Percentiles rank a stretch among this genome's conserved stretches.
Conservation (phyloP, 1,139 yeast genomes). For the Scheffersomyces illinoinensis region DNA sequence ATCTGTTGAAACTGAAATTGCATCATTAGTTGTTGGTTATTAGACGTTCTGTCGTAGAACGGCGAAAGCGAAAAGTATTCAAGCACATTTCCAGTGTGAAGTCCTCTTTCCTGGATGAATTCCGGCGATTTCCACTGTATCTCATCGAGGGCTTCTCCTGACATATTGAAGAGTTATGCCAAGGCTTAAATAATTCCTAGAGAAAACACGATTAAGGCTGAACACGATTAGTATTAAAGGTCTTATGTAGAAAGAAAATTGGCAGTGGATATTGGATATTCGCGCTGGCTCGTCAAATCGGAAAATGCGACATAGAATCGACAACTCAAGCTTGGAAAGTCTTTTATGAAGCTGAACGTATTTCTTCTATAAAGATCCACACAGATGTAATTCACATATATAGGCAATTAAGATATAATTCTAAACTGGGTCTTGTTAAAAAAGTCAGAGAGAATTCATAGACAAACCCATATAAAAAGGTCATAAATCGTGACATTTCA, state of each 20-base stretch:
- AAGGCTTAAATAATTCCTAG: too few relatives aligned
- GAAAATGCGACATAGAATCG: not conserved
- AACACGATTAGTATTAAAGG: too few relatives aligned
- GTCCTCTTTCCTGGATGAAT: conserved; percentile 88
- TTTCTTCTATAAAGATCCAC: too few relatives aligned
- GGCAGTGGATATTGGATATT: not conserved
- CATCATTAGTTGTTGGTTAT: conserved; percentile 93
- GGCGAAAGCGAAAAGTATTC: conserved; percentile 95
- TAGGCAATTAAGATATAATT: too few relatives aligned
- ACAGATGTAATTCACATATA: too few relatives aligned
- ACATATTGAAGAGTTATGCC: conserved; percentile 6
- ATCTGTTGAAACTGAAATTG: conserved; percentile 83
- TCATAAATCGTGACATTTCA: too few relatives aligned
- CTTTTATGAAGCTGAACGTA: too few relatives aligned
- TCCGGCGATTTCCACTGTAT: conserved; percentile 98
- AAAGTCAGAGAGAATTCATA: too few relatives aligned
- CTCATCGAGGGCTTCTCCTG: conserved; percentile 63
- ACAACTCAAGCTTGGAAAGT: not conserved
- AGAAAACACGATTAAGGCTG: too few relatives aligned
- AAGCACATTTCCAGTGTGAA: conserved; percentile 83
- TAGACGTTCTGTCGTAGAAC: conserved; percentile 89
- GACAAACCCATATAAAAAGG: too few relatives aligned
- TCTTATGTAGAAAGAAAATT: not conserved
- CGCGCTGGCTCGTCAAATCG: not conserved
- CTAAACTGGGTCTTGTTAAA: too few relatives aligned